Base-by-base conservation (phyloP, 108 stramenopile species). In the Pseudonitzschia multistriata region DNA sequence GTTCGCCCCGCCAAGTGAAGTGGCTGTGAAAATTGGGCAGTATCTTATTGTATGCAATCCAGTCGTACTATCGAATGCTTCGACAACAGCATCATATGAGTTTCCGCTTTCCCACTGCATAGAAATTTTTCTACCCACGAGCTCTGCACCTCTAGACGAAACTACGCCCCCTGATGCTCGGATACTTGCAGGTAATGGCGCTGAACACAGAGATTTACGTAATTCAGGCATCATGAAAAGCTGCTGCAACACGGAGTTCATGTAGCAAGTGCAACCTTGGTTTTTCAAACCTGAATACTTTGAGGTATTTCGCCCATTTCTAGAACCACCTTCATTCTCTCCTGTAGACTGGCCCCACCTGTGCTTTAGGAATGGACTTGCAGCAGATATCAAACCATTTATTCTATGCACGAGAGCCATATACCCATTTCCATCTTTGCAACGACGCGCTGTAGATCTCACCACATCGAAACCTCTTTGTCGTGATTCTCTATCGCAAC, bases 251-350 rank as follows among this genome's bases (percentile, higher is more conserved):
- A 96, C 79, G 0, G 94, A 93, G 72, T 99, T 99, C 96, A 99
- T 96, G 88, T 99, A 99, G 85, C 98, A 99, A 0, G 98, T 99
- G 79, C 96, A 97, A 30, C 98, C 98, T 73, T 97, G 96, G 71
- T 99, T 99, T 59, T 89, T 88, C 24, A 99, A 82, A 11, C 89
- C 98, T 69, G 88, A 94, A 61, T 89, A 96, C 53, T 85, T 91
- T 11, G 88, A 77, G 27, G 89, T 63, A 59, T 73, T 84, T 22
- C 65, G 63, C 21, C 74, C 66, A 55, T 59, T 66, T 29, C 84
- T 64, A 2, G 74, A 37, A 30, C 80, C 57, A 7, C 68, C 63
- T 15, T 87, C 81, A 24, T 81, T 83, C 28, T 66, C 48, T 28
- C 70, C 71, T 13, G 56, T 42, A 24, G 48, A 60, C 36, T 89